These are phyloP conservation scores for Lyophyllum decastes DNA, from an alignment of 768 basidiomycete genomes.

Conservation along the genomic window DNA sequence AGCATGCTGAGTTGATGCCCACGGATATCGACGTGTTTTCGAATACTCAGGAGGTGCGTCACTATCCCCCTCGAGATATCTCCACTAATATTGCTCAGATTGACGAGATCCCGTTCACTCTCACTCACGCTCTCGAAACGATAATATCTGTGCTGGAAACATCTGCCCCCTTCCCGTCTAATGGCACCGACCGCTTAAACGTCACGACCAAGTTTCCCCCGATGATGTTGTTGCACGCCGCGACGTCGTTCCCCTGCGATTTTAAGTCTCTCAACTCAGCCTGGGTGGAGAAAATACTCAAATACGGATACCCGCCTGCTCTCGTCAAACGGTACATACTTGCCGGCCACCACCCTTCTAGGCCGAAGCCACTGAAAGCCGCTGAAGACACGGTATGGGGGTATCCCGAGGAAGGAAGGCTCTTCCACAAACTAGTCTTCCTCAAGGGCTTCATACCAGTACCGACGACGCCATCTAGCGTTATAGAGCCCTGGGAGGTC, in stretches of 20 bases:
- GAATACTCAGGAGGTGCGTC: neutral
- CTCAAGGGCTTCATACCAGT: conserved; percentile 43
- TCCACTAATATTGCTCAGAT: neutral
- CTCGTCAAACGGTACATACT: conserved; percentile 27
- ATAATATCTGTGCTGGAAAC: conserved; percentile 18
- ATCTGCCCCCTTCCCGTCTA: conserved; percentile 10
- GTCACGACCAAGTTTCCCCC: conserved; percentile 16
- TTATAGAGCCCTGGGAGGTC: neutral
- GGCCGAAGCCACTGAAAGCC: conserved; percentile 13
- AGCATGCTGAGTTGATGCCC: neutral
- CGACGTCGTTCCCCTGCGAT: conserved; percentile 10
- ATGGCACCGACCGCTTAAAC: neutral
- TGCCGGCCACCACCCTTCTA: conserved; percentile 9
- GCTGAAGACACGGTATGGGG: conserved; percentile 21
- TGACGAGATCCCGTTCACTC: neutral
- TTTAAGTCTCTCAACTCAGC: conserved; percentile 29
- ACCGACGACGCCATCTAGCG: neutral
- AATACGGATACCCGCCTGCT: conserved; percentile 33
- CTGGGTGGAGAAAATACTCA: conserved; percentile 34
- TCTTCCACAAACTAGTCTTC: conserved; percentile 45
- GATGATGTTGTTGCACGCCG: conserved; percentile 9
- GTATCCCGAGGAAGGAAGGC: conserved; percentile 30
- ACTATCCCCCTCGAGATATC: neutral
- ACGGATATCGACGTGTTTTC: conserved; percentile 10
- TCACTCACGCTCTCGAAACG: conserved; percentile 13